Evolutionary conservation across 192 early-diverging fungal species (phyloP).

Genomic region (Entrophospora sp.): DNA sequence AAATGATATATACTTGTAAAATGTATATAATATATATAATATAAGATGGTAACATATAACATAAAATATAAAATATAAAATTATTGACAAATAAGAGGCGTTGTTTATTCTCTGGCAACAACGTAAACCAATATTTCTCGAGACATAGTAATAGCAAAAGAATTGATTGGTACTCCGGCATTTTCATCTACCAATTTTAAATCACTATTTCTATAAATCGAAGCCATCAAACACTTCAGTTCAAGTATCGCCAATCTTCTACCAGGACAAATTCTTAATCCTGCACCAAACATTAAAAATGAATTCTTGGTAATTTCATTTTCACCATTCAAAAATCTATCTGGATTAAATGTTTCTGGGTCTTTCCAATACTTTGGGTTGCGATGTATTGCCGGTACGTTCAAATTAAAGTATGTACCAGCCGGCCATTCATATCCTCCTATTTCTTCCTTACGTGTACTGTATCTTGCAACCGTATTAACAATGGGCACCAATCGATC

Average conservation of each 20-base stretch:
- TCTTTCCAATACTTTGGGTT: slow-evolving; percentile 3
- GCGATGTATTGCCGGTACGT: not conserved
- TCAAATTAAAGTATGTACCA: not conserved
- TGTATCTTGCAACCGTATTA: too few relatives aligned
- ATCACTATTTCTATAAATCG: not conserved
- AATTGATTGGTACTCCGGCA: too few relatives aligned
- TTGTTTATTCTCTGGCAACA: too few relatives aligned
- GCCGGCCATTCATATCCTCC: not conserved
- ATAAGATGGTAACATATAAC: too few relatives aligned
- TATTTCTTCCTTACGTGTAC: too few relatives aligned
- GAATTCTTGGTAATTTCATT: not conserved
- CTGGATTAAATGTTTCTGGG: slow-evolving; percentile 8
- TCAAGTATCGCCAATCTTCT: not conserved
- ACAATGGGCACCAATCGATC: not conserved
- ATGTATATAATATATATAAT: too few relatives aligned
- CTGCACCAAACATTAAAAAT: not conserved
- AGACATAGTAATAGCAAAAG: too few relatives aligned
- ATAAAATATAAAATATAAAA: too few relatives aligned
- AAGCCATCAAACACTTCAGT: not conserved
- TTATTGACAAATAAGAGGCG: too few relatives aligned
- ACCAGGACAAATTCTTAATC: not conserved
- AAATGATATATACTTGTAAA: too few relatives aligned
- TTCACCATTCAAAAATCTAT: slow-evolving; percentile 7
- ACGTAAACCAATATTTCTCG: too few relatives aligned
- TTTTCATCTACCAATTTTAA: not conserved